Conservation (phyloP, 2,329 filamentous ascomycete genomes). For the Fusarium sp. region DNA sequence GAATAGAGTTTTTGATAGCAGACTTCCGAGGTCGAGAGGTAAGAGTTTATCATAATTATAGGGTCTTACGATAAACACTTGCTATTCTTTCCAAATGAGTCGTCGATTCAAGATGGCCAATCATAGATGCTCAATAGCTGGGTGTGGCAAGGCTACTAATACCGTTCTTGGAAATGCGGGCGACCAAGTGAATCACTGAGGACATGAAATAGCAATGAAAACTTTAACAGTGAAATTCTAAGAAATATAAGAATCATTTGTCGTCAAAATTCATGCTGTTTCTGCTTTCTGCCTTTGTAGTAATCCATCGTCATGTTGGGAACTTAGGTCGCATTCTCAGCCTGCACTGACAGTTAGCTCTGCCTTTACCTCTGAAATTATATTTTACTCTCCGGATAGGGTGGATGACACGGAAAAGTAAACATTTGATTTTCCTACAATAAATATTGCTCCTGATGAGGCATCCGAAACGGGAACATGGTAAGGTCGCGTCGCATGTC, state of each 20-base stretch:
- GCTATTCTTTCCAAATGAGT: background rate
- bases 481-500: background rate
- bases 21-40: no score
- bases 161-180: background rate
- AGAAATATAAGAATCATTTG: background rate
- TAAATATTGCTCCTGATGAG: background rate
- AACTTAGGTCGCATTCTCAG: background rate
- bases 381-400: background rate
- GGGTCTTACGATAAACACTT: no score
- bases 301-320: background rate
- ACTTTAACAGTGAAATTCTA: background rate
- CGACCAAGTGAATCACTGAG: background rate
- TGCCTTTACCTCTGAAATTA: background rate
- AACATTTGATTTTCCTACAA: slow-evolving; percentile 32
- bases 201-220: background rate
- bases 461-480: background rate
- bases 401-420: background rate
- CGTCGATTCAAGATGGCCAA: background rate
- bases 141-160: slow-evolving; percentile 19
- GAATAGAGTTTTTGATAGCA: background rate
- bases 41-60: background rate
- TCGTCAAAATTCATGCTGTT: background rate
- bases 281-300: no score
- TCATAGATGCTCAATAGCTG: background rate
- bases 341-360: background rate